Conservation (phyloP, 2,329 filamentous ascomycete species). For the Alternaria sp. region DNA sequence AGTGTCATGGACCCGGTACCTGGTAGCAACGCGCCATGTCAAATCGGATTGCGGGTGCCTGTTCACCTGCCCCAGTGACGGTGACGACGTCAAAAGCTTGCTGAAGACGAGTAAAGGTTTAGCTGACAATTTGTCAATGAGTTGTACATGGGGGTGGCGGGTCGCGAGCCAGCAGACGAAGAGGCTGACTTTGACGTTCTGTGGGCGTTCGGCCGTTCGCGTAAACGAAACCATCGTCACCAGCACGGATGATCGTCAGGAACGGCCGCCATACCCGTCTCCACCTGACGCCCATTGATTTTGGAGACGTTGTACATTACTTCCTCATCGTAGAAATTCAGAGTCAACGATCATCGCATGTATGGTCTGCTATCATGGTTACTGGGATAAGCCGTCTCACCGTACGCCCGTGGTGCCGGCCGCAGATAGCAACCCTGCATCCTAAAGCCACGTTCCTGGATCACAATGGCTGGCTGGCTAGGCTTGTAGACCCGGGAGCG, state of each 20-base stretch:
- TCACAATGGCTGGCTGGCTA: slow-evolving; percentile 12
- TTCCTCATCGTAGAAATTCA: neutral
- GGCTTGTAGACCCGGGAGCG: slow-evolving; percentile 10
- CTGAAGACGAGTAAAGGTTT: neutral
- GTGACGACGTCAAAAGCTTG: neutral
- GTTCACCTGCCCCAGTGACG: neutral
- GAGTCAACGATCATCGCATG: neutral
- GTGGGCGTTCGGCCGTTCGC: slow-evolving; percentile 6
- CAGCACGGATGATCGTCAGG: slow-evolving; percentile 11
- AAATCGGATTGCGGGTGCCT: neutral
- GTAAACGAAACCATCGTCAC: neutral
- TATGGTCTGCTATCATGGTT: neutral
- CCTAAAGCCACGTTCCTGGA: slow-evolving; percentile 12
- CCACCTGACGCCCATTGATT: slow-evolving; percentile 1
- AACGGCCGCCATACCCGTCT: slow-evolving; percentile 12
- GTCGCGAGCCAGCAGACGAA: neutral
- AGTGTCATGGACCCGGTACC: slow-evolving; percentile 7
- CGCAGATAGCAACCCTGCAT: slow-evolving; percentile 13
- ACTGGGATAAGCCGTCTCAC: neutral
- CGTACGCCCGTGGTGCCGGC: neutral
- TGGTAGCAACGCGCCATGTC: slow-evolving; percentile 9
- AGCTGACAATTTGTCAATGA: slow-evolving; percentile 1
- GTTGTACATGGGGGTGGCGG: neutral
- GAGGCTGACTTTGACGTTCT: neutral
- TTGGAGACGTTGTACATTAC: neutral